Evolutionary conservation across 2,329 filamentous ascomycete species (phyloP).

Genomic region (Alternaria longipes): DNA sequence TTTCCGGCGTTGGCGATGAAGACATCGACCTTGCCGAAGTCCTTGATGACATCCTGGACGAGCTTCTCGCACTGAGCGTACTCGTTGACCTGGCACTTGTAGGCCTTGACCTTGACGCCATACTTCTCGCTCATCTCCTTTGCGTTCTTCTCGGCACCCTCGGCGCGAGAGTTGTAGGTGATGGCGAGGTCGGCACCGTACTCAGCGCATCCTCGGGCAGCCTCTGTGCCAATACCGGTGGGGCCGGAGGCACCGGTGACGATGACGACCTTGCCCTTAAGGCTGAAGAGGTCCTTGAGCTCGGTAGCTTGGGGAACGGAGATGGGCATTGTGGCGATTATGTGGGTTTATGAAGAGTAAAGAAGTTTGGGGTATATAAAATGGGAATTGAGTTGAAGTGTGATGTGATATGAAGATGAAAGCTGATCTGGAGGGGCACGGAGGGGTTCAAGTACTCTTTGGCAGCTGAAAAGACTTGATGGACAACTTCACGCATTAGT

Average conservation of each 20-base stretch:
- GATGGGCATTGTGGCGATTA: conserved; percentile 54
- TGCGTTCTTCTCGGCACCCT: conserved; percentile 72
- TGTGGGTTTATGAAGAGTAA: conserved; percentile 1
- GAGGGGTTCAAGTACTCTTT: conserved; percentile 48
- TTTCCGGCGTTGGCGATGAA: conserved; percentile 76
- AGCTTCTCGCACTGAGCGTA: conserved; percentile 66
- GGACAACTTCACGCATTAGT: conserved; percentile 31
- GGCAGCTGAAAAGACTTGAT: conserved; percentile 29
- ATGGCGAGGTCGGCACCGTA: conserved; percentile 71
- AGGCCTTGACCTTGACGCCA: conserved; percentile 72
- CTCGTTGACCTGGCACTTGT: conserved; percentile 70
- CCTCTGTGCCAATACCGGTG: conserved; percentile 73
- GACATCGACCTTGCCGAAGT: conserved; percentile 75
- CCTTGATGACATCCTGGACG: conserved; percentile 68
- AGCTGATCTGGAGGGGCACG: conserved; percentile 23
- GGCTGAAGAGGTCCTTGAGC: conserved; percentile 65
- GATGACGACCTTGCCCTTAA: conserved; percentile 64
- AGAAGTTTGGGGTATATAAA: conserved; percentile 1
- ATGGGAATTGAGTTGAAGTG: conserved; percentile 19
- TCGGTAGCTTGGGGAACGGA: conserved; percentile 65
- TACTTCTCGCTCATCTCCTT: conserved; percentile 67
- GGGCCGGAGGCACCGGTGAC: conserved; percentile 67
- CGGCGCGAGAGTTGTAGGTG: conserved; percentile 70
- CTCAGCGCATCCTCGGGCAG: conserved; percentile 70
- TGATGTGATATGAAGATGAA: conserved; percentile 19